These are phyloP conservation scores for carrot (Daucus carota) DNA, from an alignment of 129 eudicot species.

Conservation along the genomic window DH1_v3.0 NC_030385.2:39134001-39134500, in stretches of 20 bases:
- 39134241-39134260: constrained; percentile 55
- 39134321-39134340: constrained; percentile 8
- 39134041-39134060: background rate
- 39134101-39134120: background rate
- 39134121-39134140: background rate
- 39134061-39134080: background rate
- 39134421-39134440: background rate
- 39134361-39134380: constrained; percentile 65
- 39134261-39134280: constrained; percentile 35
- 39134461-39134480: background rate
- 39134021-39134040: background rate
- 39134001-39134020: background rate
- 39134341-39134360: constrained; percentile 50
- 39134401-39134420: constrained; percentile 24
- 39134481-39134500: constrained; percentile 55
- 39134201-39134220: constrained; percentile 41
- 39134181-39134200: constrained; percentile 40
- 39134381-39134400: constrained; percentile 59
- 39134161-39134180: background rate
- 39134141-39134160: background rate
- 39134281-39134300: constrained; percentile 10
- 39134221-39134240: constrained; percentile 57
- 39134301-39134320: constrained; percentile 4
- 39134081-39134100: background rate
- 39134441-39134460: background rate